These are phyloP conservation scores for Apiospora koreana DNA, from an alignment of 2,329 filamentous ascomycete genomes.

Conservation along the genomic window DNA sequence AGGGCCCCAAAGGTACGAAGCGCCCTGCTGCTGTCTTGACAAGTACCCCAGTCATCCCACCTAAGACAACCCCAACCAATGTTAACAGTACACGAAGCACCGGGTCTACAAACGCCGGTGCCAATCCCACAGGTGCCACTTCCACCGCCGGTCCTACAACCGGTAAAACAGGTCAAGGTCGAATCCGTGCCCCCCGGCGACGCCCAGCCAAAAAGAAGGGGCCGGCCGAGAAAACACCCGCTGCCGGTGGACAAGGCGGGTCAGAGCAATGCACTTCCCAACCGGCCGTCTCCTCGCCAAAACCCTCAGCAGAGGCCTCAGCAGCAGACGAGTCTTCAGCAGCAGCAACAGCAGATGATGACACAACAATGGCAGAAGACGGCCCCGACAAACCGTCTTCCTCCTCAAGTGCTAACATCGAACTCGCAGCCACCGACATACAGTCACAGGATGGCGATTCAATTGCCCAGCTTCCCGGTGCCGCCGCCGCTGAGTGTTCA, in stretches of 20 bases:
- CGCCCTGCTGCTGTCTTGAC: constrained; percentile 16
- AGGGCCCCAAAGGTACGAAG: constrained; percentile 27
- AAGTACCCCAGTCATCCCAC: constrained; percentile 3
- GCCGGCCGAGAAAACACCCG: constrained; percentile 9
- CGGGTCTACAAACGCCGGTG: neutral
- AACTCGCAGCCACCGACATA: neutral
- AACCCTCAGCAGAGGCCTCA: neutral
- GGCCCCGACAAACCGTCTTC: neutral
- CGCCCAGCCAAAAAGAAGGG: constrained; percentile 10
- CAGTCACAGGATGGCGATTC: neutral
- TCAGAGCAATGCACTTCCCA: neutral
- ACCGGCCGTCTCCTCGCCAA: constrained; percentile 9
- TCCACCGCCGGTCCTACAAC: neutral
- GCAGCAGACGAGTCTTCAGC: constrained; percentile 24
- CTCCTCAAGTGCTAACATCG: neutral
- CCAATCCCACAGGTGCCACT: neutral
- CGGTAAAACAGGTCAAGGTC: constrained; percentile 7
- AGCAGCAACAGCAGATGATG: constrained; percentile 5
- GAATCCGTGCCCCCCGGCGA: neutral
- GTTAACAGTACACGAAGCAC: constrained; percentile 26
- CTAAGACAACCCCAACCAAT: constrained; percentile 19
- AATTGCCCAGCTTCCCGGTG: neutral
- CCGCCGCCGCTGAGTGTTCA: neutral
- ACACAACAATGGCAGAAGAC: neutral
- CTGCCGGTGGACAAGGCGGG: neutral